These are phyloP conservation scores for Barnettozyma populi DNA, from an alignment of 805 yeast genomes.

Conservation along the genomic window DNA sequence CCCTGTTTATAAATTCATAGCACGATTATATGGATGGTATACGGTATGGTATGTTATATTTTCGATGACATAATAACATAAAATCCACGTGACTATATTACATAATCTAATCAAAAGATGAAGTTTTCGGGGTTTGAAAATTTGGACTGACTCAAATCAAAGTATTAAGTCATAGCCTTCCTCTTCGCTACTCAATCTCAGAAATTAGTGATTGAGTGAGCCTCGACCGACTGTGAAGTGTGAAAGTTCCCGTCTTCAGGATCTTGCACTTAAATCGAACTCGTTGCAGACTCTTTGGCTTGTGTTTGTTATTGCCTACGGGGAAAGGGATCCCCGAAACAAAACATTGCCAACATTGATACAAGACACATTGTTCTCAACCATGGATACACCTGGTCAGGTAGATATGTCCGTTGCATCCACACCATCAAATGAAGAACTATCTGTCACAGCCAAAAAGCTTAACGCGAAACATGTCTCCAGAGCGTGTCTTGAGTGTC, in stretches of 20 bases:
- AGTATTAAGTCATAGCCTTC: no score
- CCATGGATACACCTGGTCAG: neutral
- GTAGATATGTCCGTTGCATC: neutral
- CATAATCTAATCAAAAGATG: no score
- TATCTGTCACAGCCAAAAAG: constrained; percentile 3
- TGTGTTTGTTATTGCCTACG: neutral
- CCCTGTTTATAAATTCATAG: no score
- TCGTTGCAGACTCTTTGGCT: neutral
- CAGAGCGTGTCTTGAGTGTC: constrained; percentile 47
- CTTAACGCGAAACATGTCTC: constrained; percentile 35
- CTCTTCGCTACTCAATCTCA: neutral
- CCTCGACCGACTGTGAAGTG: neutral
- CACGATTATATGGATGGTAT: no score
- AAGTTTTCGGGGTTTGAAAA: constrained; percentile 2
- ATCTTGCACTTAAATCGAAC: neutral
- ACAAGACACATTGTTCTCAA: neutral
- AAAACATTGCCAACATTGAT: neutral
- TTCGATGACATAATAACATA: no score
- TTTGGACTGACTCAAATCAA: neutral
- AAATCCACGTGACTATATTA: neutral
- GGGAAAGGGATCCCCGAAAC: neutral
- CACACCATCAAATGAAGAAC: neutral
- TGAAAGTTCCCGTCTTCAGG: neutral
- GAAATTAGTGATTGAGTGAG: neutral
- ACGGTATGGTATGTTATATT: no score